A percentile compares a stretch with the other conserved stretches of the same genome.
Conservation (phyloP, 805 yeast species). For the Metschnikowia colocasiae region DNA sequence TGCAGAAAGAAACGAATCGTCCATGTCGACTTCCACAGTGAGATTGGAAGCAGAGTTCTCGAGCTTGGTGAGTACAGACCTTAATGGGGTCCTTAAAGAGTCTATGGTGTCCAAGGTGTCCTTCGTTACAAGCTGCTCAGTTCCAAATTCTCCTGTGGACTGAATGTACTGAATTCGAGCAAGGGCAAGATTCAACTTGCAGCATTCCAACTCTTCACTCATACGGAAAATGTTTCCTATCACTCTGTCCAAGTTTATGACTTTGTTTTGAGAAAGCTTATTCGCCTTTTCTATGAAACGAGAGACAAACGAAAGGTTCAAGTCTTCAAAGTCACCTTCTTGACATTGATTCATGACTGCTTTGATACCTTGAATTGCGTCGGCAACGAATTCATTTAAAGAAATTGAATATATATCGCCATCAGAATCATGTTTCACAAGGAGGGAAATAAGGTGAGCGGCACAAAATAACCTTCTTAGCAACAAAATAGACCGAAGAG, state of each 20-base stretch:
- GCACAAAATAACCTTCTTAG: neutral
- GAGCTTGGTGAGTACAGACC: neutral
- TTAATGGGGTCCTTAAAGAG: neutral
- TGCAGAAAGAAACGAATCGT: neutral
- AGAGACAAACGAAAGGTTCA: neutral
- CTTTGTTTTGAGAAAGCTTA: neutral
- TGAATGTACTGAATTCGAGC: neutral
- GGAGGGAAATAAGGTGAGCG: neutral
- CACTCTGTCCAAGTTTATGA: neutral
- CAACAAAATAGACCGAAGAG: neutral
- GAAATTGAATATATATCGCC: neutral
- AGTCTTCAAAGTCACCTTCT: constrained; percentile 1
- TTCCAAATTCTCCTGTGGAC: neutral
- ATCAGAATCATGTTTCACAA: neutral
- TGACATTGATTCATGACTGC: neutral
- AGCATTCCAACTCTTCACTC: neutral
- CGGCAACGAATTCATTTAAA: neutral
- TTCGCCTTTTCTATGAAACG: neutral
- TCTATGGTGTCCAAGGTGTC: neutral
- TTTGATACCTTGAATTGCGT: neutral
- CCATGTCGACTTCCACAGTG: neutral
- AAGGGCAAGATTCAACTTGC: neutral
- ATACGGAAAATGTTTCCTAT: neutral
- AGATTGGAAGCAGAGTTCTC: neutral
- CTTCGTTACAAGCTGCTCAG: neutral